Conservation (phyloP, 129 eudicot genomes). For the Flaveria bidentis region DNA sequence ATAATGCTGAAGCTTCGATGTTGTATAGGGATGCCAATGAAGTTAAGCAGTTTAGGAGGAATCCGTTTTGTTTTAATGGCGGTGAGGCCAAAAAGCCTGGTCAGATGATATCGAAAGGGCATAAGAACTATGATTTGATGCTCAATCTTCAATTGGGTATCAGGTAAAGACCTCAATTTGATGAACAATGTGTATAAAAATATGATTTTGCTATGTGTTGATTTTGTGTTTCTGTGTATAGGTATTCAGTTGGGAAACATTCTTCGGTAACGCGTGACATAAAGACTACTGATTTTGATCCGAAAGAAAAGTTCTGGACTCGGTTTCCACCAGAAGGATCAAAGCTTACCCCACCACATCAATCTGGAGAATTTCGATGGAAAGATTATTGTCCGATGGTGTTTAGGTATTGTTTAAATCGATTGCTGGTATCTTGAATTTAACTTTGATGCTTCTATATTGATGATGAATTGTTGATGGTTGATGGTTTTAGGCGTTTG, state of each 20-base stretch:
- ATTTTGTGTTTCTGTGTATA: not conserved
- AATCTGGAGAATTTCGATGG: constrained; percentile 88
- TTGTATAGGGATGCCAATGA: constrained; percentile 69
- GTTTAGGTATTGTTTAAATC: constrained; percentile 64
- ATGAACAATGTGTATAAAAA: not conserved
- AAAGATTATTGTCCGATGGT: constrained; percentile 95
- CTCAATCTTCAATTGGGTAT: constrained; percentile 96
- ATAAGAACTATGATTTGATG: constrained; percentile 93
- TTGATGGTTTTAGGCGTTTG: constrained; percentile 57
- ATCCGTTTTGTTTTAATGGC: constrained; percentile 70
- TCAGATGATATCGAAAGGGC: constrained; percentile 81
- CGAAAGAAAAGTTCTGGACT: constrained; percentile 96
- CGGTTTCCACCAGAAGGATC: constrained; percentile 95
- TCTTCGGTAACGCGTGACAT: constrained; percentile 56
- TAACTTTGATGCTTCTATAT: not conserved
- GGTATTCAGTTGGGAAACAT: constrained; percentile 91
- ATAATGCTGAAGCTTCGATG: constrained; percentile 83
- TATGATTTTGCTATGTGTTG: not conserved
- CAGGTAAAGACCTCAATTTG: constrained; percentile 44
- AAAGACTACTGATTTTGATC: constrained; percentile 83
- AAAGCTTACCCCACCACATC: constrained; percentile 87
- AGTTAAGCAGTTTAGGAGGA: constrained; percentile 54
- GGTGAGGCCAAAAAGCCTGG: constrained; percentile 91
- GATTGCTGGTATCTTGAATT: not conserved
- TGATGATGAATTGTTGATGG: constrained; percentile 1